Conservation (phyloP, 225 moss, liverwort and hornwort genomes). For the Bryoerythrophyllum caledonicum region DNA sequence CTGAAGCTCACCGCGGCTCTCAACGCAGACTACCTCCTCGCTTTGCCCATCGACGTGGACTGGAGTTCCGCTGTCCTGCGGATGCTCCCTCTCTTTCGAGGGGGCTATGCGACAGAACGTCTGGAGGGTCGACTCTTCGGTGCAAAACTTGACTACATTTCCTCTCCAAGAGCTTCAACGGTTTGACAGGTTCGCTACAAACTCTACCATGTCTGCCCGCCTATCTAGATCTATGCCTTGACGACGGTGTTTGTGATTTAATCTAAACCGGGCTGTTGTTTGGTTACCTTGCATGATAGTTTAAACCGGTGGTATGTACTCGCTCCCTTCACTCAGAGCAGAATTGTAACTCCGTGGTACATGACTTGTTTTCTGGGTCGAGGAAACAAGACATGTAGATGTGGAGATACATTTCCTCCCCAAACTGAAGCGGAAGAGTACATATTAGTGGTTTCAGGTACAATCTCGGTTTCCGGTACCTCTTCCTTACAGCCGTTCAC, state of each 20-base stretch:
- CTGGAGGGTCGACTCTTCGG: slow-evolving; percentile 85
- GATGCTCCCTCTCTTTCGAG: slow-evolving; percentile 76
- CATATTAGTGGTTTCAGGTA: no score
- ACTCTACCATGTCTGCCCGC: background rate
- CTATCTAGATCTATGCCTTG: no score
- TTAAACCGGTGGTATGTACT: background rate
- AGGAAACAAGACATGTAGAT: no score
- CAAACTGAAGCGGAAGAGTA: no score
- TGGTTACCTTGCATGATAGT: background rate
- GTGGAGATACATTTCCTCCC: no score
- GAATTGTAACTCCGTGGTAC: no score
- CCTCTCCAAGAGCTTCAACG: slow-evolving; percentile 53
- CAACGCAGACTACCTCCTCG: slow-evolving; percentile 85
- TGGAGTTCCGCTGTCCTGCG: slow-evolving; percentile 81
- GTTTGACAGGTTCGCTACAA: slow-evolving; percentile 50
- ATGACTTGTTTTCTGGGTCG: no score
- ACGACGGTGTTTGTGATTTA: slow-evolving; percentile 9
- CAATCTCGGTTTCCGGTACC: no score
- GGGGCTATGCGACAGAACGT: slow-evolving; percentile 79
- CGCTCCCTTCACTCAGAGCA: no score
- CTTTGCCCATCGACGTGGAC: slow-evolving; percentile 84
- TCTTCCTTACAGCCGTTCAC: no score
- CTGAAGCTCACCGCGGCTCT: slow-evolving; percentile 78
- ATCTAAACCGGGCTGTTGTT: slow-evolving; percentile 5
- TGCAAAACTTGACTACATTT: slow-evolving; percentile 81